phyloP scores from a whole-genome alignment of 2,329 filamentous ascomycete genomes.

The Blumeria graminis region DNA sequence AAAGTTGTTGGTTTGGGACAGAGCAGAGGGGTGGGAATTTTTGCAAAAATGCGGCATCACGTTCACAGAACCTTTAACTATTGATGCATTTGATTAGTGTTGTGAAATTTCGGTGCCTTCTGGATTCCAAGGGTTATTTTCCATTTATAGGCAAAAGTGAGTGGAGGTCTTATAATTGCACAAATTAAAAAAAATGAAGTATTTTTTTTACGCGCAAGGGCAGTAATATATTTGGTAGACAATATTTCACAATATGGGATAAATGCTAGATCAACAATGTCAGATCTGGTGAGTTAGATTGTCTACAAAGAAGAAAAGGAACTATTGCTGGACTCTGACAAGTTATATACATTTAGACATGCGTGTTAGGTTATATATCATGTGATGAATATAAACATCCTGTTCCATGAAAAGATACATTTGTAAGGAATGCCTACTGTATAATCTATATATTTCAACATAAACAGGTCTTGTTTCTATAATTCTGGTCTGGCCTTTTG shows the following conservation, averaged over 20 bases:
- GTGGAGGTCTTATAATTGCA: not conserved
- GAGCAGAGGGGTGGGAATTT: not conserved
- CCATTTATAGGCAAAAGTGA: not conserved
- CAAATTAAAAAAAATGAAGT: not conserved
- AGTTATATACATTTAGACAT: not conserved
- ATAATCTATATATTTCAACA: too few relatives aligned
- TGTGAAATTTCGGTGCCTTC: not conserved
- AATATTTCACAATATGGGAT: not conserved
- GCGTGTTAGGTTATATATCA: too few relatives aligned
- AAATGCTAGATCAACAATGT: not conserved
- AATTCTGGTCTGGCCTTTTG: too few relatives aligned
- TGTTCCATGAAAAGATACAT: too few relatives aligned
- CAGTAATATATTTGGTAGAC: not conserved
- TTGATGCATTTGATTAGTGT: not conserved
- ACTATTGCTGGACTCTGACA: not conserved
- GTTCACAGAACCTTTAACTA: not conserved
- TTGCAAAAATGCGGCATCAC: not conserved
- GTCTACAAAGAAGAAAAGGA: not conserved
- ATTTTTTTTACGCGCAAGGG: not conserved
- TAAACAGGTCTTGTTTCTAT: too few relatives aligned
- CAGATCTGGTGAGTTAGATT: conserved; percentile 1
- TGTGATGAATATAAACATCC: too few relatives aligned
- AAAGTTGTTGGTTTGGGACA: not conserved
- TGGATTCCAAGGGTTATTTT: not conserved
- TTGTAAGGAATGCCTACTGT: too few relatives aligned